Percentiles rank a stretch among this genome's conserved stretches.
Evolutionary conservation across 352 stramenopile species (phyloP).

Genomic region (Phytophthora megakarya): DNA sequence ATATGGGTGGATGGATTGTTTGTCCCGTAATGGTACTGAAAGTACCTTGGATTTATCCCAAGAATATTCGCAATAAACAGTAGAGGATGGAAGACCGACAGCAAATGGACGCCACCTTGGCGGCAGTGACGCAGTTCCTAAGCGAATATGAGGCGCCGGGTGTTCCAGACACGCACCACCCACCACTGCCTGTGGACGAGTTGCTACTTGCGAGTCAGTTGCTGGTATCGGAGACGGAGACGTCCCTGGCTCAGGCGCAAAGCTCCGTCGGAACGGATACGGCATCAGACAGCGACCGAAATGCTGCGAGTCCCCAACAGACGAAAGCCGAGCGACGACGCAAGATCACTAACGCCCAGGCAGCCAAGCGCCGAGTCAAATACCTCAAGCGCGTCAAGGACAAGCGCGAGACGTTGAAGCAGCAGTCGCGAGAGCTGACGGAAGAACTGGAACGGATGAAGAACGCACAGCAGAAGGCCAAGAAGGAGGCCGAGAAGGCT

Average conservation of each 20-base stretch:
- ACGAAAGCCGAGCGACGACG: conserved; percentile 22
- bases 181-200: conserved; percentile 11
- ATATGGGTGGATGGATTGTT: no score
- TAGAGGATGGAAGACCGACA: conserved; percentile 29
- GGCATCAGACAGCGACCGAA: background rate
- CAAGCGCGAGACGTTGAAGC: conserved; percentile 24
- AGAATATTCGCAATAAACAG: conserved; percentile 13
- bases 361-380: conserved; percentile 31
- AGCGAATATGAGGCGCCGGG: conserved; percentile 23
- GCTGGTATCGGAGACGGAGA: conserved; percentile 26
- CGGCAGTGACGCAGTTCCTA: conserved; percentile 25
- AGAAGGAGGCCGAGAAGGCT: conserved; percentile 20
- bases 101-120: conserved; percentile 30
- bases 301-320: background rate
- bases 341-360: conserved; percentile 32
- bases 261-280: background rate
- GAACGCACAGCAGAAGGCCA: conserved; percentile 12
- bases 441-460: conserved; percentile 14
- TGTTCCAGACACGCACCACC: background rate
- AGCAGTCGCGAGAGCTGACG: conserved; percentile 8
- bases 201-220: conserved; percentile 22
- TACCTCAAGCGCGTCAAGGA: conserved; percentile 35
- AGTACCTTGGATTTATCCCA: no score
- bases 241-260: conserved; percentile 24
- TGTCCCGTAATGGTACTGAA: no score